Evolutionary conservation across 2,329 filamentous ascomycete genomes (phyloP).

Genomic region (Zalaria obscura): DNA sequence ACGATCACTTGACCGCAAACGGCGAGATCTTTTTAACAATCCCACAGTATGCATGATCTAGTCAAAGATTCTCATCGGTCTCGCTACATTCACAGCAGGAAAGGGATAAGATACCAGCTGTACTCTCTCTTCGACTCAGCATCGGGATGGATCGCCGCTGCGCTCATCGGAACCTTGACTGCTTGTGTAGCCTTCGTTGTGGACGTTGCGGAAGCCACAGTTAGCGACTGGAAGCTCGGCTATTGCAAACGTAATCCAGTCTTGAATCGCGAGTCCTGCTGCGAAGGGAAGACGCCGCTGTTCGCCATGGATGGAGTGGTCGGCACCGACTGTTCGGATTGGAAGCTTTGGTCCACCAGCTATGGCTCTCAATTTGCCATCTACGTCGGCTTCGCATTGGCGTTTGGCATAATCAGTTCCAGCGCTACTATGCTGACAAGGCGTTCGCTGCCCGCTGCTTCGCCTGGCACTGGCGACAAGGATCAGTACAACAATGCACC

Average conservation of each 20-base stretch:
- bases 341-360: conserved; percentile 28
- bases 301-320: conserved; percentile 12
- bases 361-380: conserved; percentile 31
- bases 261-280: conserved; percentile 37
- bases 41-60: conserved; percentile 6
- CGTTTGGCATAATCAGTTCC: conserved; percentile 36
- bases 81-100: conserved; percentile 28
- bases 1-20: conserved; percentile 34
- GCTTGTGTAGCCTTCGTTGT: conserved; percentile 42
- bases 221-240: conserved; percentile 44
- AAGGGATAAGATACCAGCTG: conserved; percentile 26
- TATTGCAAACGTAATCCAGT: conserved; percentile 35
- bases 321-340: conserved; percentile 22
- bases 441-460: conserved; percentile 30
- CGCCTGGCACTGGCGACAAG: conserved; percentile 18
- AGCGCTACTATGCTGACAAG: conserved; percentile 37
- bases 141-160: conserved; percentile 42
- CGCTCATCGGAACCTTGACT: conserved; percentile 39
- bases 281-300: conserved; percentile 20
- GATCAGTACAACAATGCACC: conserved; percentile 7
- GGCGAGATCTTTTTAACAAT: too few relatives aligned
- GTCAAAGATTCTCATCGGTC: conserved; percentile 44
- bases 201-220: conserved; percentile 39
- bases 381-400: conserved; percentile 34
- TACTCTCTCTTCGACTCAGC: conserved; percentile 33